These are phyloP conservation scores for Candida sp. DNA, from an alignment of 1,139 yeast species.

Conservation along the genomic window DNA sequence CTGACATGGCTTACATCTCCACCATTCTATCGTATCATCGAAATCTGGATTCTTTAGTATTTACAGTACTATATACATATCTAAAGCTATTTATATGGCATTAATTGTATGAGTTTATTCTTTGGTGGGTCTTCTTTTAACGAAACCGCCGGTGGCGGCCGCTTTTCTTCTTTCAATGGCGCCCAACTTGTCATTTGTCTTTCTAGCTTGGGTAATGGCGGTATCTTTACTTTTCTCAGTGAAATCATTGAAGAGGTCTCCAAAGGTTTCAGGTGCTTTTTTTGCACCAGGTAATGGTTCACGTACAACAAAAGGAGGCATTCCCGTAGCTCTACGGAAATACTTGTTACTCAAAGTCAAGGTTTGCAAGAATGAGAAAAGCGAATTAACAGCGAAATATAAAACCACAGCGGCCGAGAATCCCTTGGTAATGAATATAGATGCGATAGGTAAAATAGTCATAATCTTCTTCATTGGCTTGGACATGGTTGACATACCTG, in stretches of 20 bases:
- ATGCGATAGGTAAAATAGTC: constrained; percentile 71
- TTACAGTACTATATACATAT: background rate
- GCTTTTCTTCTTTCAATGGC: constrained; percentile 37
- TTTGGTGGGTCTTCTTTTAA: constrained; percentile 30
- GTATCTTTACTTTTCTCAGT: constrained; percentile 29
- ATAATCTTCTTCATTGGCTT: constrained; percentile 73
- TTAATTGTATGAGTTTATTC: background rate
- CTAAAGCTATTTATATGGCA: background rate
- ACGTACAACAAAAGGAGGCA: constrained; percentile 62
- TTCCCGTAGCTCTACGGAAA: constrained; percentile 56
- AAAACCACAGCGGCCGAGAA: constrained; percentile 82
- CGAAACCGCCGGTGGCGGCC: constrained; percentile 30
- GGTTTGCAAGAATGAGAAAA: constrained; percentile 72
- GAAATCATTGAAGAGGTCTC: constrained; percentile 39
- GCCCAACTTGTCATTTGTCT: constrained; percentile 35
- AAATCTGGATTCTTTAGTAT: background rate
- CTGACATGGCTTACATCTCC: no score
- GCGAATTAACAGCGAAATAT: constrained; percentile 80
- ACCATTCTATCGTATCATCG: no score
- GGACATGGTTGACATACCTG: constrained; percentile 69
- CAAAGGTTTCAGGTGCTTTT: constrained; percentile 27
- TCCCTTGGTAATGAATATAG: constrained; percentile 83
- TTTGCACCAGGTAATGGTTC: constrained; percentile 23
- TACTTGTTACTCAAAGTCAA: constrained; percentile 53
- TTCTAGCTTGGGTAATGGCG: constrained; percentile 31